Evolutionary conservation across 1,284 basidiomycete genomes (phyloP).

Genomic region (Hymenochaete sp.): DNA sequence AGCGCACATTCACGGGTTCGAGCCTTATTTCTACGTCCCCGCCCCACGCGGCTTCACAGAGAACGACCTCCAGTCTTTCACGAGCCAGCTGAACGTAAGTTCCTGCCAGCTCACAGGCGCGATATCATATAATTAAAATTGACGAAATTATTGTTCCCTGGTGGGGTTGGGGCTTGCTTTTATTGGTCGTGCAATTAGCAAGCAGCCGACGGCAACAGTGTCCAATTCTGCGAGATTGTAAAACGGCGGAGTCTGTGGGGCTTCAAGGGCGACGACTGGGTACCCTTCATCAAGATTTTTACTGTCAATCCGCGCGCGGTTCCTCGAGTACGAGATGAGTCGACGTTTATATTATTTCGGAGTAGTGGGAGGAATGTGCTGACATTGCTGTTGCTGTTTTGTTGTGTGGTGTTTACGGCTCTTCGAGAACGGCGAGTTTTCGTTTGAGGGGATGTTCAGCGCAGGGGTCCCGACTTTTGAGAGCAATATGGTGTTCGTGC

Average conservation of each 20-base stretch:
- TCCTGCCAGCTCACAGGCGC: not conserved
- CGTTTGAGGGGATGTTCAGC: slow-evolving; percentile 61
- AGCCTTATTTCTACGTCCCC: slow-evolving; percentile 87
- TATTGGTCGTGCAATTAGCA: too few species aligned
- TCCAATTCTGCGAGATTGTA: slow-evolving; percentile 54
- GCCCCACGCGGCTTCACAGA: slow-evolving; percentile 74
- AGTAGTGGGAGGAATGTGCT: not conserved
- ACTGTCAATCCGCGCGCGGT: slow-evolving; percentile 63
- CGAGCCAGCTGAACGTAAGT: slow-evolving; percentile 71
- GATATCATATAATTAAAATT: not conserved
- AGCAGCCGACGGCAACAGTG: slow-evolving; percentile 28
- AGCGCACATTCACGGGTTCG: slow-evolving; percentile 70
- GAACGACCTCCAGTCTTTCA: slow-evolving; percentile 59
- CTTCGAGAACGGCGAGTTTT: slow-evolving; percentile 79
- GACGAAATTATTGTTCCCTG: slow-evolving; percentile 1
- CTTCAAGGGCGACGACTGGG: slow-evolving; percentile 72
- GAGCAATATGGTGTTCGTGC: slow-evolving; percentile 82
- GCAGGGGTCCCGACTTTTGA: slow-evolving; percentile 67
- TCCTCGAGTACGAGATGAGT: slow-evolving; percentile 88
- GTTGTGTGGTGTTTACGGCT: slow-evolving; percentile 47
- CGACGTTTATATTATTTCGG: slow-evolving; percentile 8
- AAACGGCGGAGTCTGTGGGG: slow-evolving; percentile 76
- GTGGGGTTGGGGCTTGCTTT: too few species aligned
- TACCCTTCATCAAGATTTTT: slow-evolving; percentile 79
- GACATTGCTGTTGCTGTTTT: not conserved